Base-by-base conservation (phyloP, 108 stramenopile species). In the Seminavis robusta region DNA sequence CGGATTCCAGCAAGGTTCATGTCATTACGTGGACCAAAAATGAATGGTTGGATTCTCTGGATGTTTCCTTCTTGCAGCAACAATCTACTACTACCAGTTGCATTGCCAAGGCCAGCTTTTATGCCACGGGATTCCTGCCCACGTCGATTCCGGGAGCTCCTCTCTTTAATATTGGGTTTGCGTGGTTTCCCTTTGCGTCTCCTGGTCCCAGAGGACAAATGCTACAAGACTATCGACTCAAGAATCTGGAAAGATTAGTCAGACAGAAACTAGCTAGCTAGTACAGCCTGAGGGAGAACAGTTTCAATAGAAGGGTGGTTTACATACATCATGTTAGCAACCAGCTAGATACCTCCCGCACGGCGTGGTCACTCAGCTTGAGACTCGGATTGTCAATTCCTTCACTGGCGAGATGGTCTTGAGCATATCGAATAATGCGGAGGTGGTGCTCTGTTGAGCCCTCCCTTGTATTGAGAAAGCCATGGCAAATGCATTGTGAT, bases 51-150 rank as follows among this genome's bases (percentile, higher is more conserved):
- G 61, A 62, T 23, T 39, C 34, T 10, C 47, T 62, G 23, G 61
- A 62, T 34, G 52, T 62, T 1, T 4, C 17, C 34, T 26, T 62
- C 31, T 20, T 15, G 11, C 9, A 37, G 11, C 11, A 13, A 11
- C 13, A 10, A 10, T 10, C n/a, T 15, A 13, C n/a, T 15, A 9
- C 15, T 11, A 48, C 31, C 15, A 20, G 33, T 21, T 6, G 6
- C 53, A 4, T 16, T 13, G 61, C 61, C 4, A 40, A 37, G 6
- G 61, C 61, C 33, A 53, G 51, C 21, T 62, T 62, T 37, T 62
- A 62, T 51, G 61, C 61, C 24, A 62, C 61, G 34, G 61, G 61
- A 4, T 53, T 62, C 24, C n/a, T 62, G 29, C 61, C 61, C 15
- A 62, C 61, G 28, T 51, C 48, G 11, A 38, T 62, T 21, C 61